Percentiles rank a stretch among this genome's conserved stretches.
Conservation (phyloP, 192 early-diverging fungal genomes). For the Gaertneriomyces sp. region DNA sequence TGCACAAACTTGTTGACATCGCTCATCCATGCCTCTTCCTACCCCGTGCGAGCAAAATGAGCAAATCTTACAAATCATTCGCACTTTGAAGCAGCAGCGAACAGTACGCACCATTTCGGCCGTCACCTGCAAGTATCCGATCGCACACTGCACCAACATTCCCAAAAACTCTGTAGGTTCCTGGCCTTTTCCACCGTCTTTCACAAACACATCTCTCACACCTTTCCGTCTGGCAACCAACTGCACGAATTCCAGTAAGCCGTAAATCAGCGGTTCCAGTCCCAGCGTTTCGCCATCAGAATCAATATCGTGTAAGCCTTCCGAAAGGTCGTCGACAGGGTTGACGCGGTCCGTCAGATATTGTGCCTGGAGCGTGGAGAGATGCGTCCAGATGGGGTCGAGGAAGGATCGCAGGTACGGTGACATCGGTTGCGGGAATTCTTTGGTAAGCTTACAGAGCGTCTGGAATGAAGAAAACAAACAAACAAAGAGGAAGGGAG, state of each 20-base stretch:
- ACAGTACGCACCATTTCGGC: slow-evolving; percentile 50
- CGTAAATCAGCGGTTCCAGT: slow-evolving; percentile 63
- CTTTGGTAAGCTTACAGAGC: slow-evolving; percentile 54
- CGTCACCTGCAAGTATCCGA: slow-evolving; percentile 81
- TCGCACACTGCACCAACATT: slow-evolving; percentile 29
- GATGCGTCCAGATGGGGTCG: slow-evolving; percentile 68
- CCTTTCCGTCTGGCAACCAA: slow-evolving; percentile 54
- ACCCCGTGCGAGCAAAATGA: not conserved
- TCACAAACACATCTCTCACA: slow-evolving; percentile 47
- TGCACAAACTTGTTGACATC: slow-evolving; percentile 87
- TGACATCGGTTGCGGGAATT: slow-evolving; percentile 62
- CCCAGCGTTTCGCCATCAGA: slow-evolving; percentile 69
- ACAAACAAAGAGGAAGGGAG: not conserved
- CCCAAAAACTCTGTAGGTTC: slow-evolving; percentile 21
- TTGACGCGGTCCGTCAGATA: slow-evolving; percentile 50
- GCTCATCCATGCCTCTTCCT: slow-evolving; percentile 73
- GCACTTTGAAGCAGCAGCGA: not conserved
- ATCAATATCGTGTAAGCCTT: slow-evolving; percentile 38
- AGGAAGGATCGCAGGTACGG: slow-evolving; percentile 51
- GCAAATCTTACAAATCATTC: not conserved
- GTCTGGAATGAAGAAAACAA: slow-evolving; percentile 37
- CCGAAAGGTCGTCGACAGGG: slow-evolving; percentile 20
- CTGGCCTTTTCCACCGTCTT: slow-evolving; percentile 36
- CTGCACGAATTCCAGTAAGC: slow-evolving; percentile 66
- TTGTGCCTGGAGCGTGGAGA: slow-evolving; percentile 52